Evolutionary conservation across 2,329 filamentous ascomycete species (phyloP), one percentile per base, ranked within the genome.

Genomic region (Pestalotiopsis sp.): DNA sequence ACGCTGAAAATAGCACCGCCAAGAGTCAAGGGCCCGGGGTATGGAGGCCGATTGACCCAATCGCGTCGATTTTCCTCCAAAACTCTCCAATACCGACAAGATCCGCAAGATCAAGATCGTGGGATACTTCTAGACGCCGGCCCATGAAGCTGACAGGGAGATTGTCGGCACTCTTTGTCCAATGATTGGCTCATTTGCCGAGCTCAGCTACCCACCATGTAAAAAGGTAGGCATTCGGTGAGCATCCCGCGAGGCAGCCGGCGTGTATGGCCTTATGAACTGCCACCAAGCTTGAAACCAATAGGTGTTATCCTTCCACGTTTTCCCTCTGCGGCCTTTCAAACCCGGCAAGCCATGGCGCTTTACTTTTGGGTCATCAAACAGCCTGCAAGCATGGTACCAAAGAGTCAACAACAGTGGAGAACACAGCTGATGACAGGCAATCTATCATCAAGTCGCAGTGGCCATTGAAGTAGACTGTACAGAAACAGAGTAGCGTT

Each of bases 1-100:
- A 66, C 61, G 35, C 39, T 69, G 70, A 69, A 67, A 56, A 64
- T 66, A 52, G 44, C n/a, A 52, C 44, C 44, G 20, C 44, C 20
- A 52, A 52, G 6, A 52, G 17, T n/a, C n/a, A n/a, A 44, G n/a
- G 7, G 17, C 44, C 44, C n/a, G n/a, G 44, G 6, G 20, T 4
- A n/a, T 17, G 20, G 17, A n/a, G 17, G 44, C 20, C 44, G 17
- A n/a, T 52, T 52, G 44, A n/a, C 7, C 44, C 44, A 52, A 52
- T 52, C 44, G 44, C 20, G 17, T 52, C 7, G 20, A 10, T 52
- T 52, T 17, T n/a, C 44, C 7, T 52, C 7, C 7, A 9, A 17
- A 52, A 52, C 17, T 52, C 9, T 52, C 44, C 44, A n/a, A 30
- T 52, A 52, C 20, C 17, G 14, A 22, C 44, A 22, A n/a, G 44